Percentiles rank a stretch among this genome's conserved stretches.
Conservation (phyloP, 495 filamentous ascomycete species). For the Achaetomiella virescens region DNA sequence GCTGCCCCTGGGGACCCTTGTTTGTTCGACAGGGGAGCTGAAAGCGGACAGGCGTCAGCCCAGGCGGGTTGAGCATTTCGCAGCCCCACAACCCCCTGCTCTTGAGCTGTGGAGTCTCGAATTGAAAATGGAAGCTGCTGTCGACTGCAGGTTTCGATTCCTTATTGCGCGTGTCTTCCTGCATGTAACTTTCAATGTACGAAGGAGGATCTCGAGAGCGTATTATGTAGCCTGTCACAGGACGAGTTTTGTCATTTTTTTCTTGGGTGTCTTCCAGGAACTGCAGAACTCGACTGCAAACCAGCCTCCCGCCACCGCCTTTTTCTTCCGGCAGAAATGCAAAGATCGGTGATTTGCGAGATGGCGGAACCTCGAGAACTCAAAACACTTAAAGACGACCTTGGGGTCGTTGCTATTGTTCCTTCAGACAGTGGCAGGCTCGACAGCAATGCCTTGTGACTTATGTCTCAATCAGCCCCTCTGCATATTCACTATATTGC, state of each 20-base stretch:
- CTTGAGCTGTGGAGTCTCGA: neutral
- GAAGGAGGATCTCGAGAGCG: no score
- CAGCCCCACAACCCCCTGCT: neutral
- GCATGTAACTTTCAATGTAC: no score
- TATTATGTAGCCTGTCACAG: no score
- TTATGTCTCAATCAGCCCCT: no score
- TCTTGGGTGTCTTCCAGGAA: neutral
- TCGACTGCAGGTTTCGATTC: no score
- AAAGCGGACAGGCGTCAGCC: neutral
- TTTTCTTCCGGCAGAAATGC: conserved; percentile 4
- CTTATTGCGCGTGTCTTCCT: no score
- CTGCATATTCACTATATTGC: no score
- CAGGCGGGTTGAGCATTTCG: neutral
- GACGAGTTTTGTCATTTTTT: no score
- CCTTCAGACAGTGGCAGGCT: no score
- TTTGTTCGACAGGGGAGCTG: neutral
- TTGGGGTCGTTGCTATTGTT: neutral
- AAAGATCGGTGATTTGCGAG: neutral
- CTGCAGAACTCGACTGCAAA: neutral
- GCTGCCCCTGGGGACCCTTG: conserved; percentile 6
- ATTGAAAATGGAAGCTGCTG: no score
- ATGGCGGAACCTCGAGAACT: no score
- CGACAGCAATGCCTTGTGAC: no score
- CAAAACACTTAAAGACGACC: neutral
- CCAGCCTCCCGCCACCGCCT: conserved; percentile 7